Base-by-base conservation (phyloP, 768 basidiomycete genomes). In the Mycena rebaudengoi region DNA sequence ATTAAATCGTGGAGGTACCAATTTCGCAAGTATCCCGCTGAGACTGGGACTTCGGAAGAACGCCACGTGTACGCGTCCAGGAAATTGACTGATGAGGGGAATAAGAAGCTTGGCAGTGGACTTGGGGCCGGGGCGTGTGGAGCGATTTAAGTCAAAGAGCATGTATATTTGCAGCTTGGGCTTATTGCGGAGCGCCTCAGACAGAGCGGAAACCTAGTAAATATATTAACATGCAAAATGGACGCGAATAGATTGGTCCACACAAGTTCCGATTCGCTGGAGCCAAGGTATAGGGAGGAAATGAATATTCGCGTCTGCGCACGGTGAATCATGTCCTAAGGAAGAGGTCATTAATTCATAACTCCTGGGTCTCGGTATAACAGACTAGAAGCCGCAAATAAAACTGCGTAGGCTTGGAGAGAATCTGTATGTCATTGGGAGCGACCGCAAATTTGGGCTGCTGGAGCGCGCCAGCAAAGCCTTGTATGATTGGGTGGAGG, bases 1-100 rank as follows among this genome's bases (percentile, higher is more conserved):
- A 70, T 99, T 97, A 78, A 95, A 98, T 55, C 98, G 84, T 23
- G 92, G 90, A 7, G 98, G 98, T 7, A 98, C 89, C 28, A 97
- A 63, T 57, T 82, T 85, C 29, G 92, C 86, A 74, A 93, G 82
- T 26, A 93, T 60, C 1, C 93, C 91, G 18, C 88, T 83, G 28
- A 98, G 83, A 52, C 88, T 92, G 0, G 98, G 97, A 70, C 94
- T 95, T 46, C 94, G 87, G 69, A 95, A 99, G 66, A 99, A 83
- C 35, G 88, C 88, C 10, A 97, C 81, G 61, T 88, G 88, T 10
- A 95, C 88, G 44, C 92, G 85, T 18, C 86, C 77, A 0, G 90
- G 91, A 75, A 91, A 92, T 37, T 86, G 81, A n/a, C 84, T 77
- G 0, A 95, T 71, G 13, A 99, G 83, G 14, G 95, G 91, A 4